A percentile compares a stretch with the other conserved stretches of the same genome.
Evolutionary conservation across 345 rosid genomes (phyloP).

Genomic region (Lepidium africanum): DNA sequence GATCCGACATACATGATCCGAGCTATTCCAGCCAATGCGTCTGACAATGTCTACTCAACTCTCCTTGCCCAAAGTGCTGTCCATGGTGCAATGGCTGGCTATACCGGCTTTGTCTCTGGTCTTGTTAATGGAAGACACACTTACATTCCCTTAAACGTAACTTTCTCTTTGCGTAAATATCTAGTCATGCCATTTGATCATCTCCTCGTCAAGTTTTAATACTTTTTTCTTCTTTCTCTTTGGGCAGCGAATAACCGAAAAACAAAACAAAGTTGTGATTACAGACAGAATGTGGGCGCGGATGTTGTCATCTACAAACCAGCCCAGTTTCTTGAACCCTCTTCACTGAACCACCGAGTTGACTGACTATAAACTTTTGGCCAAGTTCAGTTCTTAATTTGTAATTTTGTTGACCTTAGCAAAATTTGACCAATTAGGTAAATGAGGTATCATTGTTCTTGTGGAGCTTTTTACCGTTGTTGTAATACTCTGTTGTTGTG

Average conservation of each 20-base stretch:
- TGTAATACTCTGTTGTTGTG: conserved; percentile 1
- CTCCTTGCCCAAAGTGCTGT: conserved; percentile 85
- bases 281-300: conserved; percentile 93
- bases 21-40: conserved; percentile 73
- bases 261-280: conserved; percentile 59
- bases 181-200: not conserved
- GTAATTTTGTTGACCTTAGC: conserved; percentile 16
- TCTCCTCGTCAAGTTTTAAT: not conserved
- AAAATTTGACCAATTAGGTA: not conserved
- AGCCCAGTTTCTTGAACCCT: conserved; percentile 58
- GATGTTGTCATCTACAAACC: conserved; percentile 64
- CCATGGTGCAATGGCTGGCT: conserved; percentile 94
- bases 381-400: conserved; percentile 5
- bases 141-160: conserved; percentile 65
- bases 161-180: conserved; percentile 19
- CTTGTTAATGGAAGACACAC: conserved; percentile 75
- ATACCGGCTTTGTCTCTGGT: conserved; percentile 75
- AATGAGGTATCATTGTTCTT: not conserved
- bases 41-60: conserved; percentile 86
- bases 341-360: conserved; percentile 10
- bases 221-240: not conserved
- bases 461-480: not conserved
- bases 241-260: conserved; percentile 59
- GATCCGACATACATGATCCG: conserved; percentile 95
- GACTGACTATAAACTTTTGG: not conserved